Percentiles rank a stretch among this genome's conserved stretches.
Conservation (phyloP, 2,329 filamentous ascomycete genomes). For the Aspergillus neoniger region DNA sequence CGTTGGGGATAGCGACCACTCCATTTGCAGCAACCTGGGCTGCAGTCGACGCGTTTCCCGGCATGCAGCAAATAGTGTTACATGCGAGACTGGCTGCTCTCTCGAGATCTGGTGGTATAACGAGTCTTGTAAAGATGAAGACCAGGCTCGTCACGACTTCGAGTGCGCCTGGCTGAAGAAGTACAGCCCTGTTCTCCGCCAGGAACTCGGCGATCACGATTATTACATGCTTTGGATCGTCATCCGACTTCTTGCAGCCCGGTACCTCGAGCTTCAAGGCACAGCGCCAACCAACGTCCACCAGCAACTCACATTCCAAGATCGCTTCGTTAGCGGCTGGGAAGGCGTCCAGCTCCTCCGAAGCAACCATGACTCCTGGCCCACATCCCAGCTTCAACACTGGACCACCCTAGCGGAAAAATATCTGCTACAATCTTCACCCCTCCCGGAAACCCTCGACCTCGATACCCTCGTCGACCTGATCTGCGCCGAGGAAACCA, state of each 20-base stretch:
- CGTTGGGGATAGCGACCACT: background rate
- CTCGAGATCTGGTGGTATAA: background rate
- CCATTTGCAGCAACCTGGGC: background rate
- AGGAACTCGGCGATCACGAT: background rate
- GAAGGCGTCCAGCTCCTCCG: background rate
- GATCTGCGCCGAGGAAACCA: too few species aligned
- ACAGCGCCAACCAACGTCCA: background rate
- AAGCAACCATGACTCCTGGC: background rate
- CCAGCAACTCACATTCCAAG: background rate
- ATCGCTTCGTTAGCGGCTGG: background rate
- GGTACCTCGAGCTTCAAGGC: background rate
- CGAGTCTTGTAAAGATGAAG: background rate
- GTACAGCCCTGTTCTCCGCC: background rate
- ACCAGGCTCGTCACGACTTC: background rate
- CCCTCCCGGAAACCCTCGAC: too few species aligned
- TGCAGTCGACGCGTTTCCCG: background rate
- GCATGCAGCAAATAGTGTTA: background rate
- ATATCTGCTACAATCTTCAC: too few species aligned
- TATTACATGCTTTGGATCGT: slow-evolving; percentile 7
- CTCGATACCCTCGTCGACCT: too few species aligned
- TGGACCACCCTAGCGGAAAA: background rate
- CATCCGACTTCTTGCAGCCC: background rate
- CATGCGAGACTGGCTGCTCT: background rate
- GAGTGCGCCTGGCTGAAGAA: slow-evolving; percentile 2
- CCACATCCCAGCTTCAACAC: background rate